A percentile compares a stretch with the other conserved stretches of the same genome.
These are phyloP conservation scores for Chaetomium strumarium DNA, from an alignment of 2,329 filamentous ascomycete species.

Conservation along the genomic window DNA sequence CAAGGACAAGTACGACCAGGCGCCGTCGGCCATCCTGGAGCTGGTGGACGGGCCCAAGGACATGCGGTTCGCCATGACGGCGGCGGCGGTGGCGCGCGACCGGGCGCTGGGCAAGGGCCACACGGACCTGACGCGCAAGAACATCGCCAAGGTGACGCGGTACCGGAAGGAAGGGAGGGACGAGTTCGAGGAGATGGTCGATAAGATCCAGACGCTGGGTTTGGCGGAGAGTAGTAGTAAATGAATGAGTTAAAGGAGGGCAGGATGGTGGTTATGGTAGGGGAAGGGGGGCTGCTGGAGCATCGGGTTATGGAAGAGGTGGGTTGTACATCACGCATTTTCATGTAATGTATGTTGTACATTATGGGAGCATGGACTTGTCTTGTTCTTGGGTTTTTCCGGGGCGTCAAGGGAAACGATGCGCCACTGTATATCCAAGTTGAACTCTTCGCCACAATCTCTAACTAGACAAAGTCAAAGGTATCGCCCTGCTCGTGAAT, in stretches of 20 bases:
- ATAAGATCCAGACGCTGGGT: slow-evolving; percentile 33
- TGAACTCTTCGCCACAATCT: not conserved
- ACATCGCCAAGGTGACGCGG: slow-evolving; percentile 76
- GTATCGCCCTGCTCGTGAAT: slow-evolving; percentile 77
- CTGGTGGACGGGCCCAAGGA: slow-evolving; percentile 92
- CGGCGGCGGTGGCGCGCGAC: slow-evolving; percentile 69
- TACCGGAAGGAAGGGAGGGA: slow-evolving; percentile 63
- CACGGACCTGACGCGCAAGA: slow-evolving; percentile 67
- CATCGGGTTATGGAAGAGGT: too few species aligned
- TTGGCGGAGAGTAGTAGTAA: slow-evolving; percentile 24
- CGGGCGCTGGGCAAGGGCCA: slow-evolving; percentile 49
- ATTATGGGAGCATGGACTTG: slow-evolving; percentile 1
- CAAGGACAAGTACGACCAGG: slow-evolving; percentile 76
- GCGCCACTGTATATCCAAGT: not conserved
- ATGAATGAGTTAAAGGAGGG: not conserved
- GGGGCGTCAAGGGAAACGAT: slow-evolving; percentile 1
- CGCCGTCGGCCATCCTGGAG: slow-evolving; percentile 83
- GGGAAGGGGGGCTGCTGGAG: not conserved
- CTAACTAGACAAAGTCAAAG: slow-evolving; percentile 81
- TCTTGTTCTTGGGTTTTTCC: not conserved
- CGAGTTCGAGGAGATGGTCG: slow-evolving; percentile 61
- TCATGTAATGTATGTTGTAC: too few species aligned
- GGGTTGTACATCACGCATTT: too few species aligned
- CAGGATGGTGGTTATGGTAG: not conserved
- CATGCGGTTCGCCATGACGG: slow-evolving; percentile 91